A percentile compares a stretch with the other conserved stretches of the same genome.
Conservation (phyloP, 2,329 filamentous ascomycete species). For the Claviceps sp. region DNA sequence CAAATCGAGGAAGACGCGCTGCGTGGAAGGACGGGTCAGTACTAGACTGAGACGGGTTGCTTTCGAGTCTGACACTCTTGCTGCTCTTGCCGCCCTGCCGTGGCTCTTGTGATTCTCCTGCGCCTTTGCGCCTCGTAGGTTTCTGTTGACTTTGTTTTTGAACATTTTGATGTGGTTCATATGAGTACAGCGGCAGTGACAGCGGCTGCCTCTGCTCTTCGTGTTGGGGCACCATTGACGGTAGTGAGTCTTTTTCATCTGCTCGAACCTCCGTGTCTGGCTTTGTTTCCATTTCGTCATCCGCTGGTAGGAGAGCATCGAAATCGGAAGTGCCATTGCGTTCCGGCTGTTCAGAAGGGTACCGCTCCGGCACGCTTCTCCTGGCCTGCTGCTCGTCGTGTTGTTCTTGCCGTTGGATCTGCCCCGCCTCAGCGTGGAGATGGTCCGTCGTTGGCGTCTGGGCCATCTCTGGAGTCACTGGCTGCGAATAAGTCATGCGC, state of each 20-base stretch:
- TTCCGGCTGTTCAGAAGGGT: constrained; percentile 37
- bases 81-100: neutral
- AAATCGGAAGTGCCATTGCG: constrained; percentile 5
- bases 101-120: neutral
- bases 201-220: neutral
- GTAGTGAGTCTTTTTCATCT: constrained; percentile 14
- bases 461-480: constrained; percentile 23
- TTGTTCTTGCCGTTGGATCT: constrained; percentile 33
- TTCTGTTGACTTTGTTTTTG: neutral
- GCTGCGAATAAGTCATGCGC: constrained; percentile 16
- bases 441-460: constrained; percentile 35
- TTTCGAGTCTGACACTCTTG: neutral
- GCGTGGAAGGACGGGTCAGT: constrained; percentile 35
- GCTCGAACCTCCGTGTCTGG: constrained; percentile 14
- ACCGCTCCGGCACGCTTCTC: constrained; percentile 37
- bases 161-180: neutral
- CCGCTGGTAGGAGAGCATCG: neutral
- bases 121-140: neutral
- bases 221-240: constrained; percentile 5
- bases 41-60: neutral
- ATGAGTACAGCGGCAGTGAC: neutral
- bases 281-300: constrained; percentile 11
- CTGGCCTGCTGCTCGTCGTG: constrained; percentile 37
- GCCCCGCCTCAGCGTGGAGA: constrained; percentile 39
- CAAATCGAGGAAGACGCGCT: constrained; percentile 44